A percentile compares a stretch with the other conserved stretches of the same genome.
Evolutionary conservation across 345 rosid genomes (phyloP).

Genomic region (Brassica carinata): DNA sequence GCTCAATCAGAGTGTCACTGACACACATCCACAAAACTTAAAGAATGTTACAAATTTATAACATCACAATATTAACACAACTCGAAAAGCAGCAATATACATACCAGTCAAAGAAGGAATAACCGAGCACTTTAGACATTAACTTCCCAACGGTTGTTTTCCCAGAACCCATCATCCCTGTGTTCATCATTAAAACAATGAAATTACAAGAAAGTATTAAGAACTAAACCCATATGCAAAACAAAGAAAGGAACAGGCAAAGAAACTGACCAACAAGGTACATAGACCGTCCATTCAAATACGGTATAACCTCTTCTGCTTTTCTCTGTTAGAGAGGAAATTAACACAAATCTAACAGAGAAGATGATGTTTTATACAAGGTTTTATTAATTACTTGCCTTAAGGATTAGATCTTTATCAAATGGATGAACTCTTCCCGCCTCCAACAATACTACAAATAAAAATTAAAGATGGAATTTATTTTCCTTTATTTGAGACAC

Average conservation of each 20-base stretch:
- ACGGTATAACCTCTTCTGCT: conserved; percentile 71
- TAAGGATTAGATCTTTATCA: conserved; percentile 59
- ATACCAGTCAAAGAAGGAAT: conserved; percentile 84
- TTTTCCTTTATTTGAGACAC: not conserved
- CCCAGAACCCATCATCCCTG: conserved; percentile 99
- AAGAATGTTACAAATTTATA: conserved; percentile 18
- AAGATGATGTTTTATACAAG: not conserved
- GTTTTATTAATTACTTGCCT: conserved; percentile 47
- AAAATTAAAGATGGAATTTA: not conserved
- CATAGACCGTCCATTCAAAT: conserved; percentile 73
- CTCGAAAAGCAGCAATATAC: conserved; percentile 21
- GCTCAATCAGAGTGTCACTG: not conserved
- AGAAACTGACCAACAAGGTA: conserved; percentile 91
- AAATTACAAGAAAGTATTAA: not conserved
- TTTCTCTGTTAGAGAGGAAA: conserved; percentile 56
- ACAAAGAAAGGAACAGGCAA: conserved; percentile 4
- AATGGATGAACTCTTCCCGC: conserved; percentile 46
- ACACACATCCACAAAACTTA: conserved; percentile 39
- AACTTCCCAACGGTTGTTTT: conserved; percentile 92
- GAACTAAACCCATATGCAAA: conserved; percentile 10
- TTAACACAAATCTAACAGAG: not conserved
- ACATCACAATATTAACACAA: conserved; percentile 6
- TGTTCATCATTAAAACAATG: conserved; percentile 17
- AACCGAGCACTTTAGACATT: conserved; percentile 67
- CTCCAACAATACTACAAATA: conserved; percentile 59